Percentiles rank a stretch among this genome's conserved stretches.
phyloP scores from a whole-genome alignment of 306 rosid species.

The Clitoria ternatea region DNA sequence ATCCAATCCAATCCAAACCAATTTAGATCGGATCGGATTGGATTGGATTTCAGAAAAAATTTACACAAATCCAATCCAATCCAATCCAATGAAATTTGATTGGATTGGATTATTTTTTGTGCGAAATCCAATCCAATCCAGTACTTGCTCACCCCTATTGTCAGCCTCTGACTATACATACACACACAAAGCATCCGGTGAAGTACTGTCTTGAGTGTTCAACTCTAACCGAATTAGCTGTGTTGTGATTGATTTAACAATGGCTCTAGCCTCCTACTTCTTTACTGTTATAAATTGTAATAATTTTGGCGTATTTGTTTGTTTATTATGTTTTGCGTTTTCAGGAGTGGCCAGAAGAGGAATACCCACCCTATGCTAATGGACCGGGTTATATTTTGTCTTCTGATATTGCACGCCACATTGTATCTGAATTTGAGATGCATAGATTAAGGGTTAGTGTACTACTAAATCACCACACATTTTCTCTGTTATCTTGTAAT shows the following conservation, averaged over 20 bases:
- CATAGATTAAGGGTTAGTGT: slow-evolving; percentile 67
- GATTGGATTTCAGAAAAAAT: too few species aligned
- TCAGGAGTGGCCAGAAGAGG: slow-evolving; percentile 94
- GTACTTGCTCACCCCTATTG: too few species aligned
- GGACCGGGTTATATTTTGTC: slow-evolving; percentile 90
- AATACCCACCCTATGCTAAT: slow-evolving; percentile 88
- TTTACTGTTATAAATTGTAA: background rate
- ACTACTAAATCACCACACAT: background rate
- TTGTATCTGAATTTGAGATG: slow-evolving; percentile 56
- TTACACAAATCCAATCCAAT: too few species aligned
- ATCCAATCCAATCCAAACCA: too few species aligned
- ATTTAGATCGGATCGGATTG: too few species aligned
- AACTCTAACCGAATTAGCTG: background rate
- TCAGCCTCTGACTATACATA: background rate
- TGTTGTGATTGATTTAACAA: background rate
- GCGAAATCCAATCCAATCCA: too few species aligned
- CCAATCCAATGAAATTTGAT: too few species aligned
- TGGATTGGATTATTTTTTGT: too few species aligned
- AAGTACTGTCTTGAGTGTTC: background rate
- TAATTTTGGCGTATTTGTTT: background rate
- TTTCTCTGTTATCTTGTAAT: slow-evolving; percentile 1
- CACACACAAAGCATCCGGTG: background rate
- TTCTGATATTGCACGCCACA: slow-evolving; percentile 53
- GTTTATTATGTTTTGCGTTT: slow-evolving; percentile 23
- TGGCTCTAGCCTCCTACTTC: background rate